These are phyloP conservation scores for Sporothrix schenckii DNA, from an alignment of 2,329 filamentous ascomycete genomes.

Conservation along the genomic window DNA sequence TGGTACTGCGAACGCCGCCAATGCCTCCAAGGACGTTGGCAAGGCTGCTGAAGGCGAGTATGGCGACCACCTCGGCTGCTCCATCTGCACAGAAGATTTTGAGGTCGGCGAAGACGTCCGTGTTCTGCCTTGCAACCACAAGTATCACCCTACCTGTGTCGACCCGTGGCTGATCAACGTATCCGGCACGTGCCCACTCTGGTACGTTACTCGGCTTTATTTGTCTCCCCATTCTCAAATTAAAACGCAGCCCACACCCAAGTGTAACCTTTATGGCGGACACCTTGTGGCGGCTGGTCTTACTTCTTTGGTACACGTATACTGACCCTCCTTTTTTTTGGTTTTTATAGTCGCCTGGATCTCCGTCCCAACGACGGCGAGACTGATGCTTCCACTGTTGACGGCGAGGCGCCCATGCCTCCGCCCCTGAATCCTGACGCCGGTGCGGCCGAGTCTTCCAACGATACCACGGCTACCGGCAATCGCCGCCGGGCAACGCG, in stretches of 20 bases:
- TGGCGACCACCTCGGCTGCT: conserved; percentile 59
- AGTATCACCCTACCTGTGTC: conserved; percentile 68
- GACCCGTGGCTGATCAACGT: conserved; percentile 72
- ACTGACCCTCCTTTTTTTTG: neutral
- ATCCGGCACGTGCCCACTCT: conserved; percentile 69
- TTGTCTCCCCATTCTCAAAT: conserved; percentile 5
- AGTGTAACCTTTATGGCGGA: neutral
- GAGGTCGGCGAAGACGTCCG: conserved; percentile 67
- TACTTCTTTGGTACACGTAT: neutral
- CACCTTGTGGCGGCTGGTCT: conserved; percentile 6
- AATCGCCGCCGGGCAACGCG: conserved; percentile 52
- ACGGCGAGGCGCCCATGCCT: conserved; percentile 41
- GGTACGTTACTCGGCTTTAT: conserved; percentile 52
- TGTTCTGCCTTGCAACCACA: conserved; percentile 68
- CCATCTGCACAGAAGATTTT: conserved; percentile 73
- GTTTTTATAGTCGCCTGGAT: conserved; percentile 54
- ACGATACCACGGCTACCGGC: conserved; percentile 36
- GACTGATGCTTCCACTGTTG: conserved; percentile 35
- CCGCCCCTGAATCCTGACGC: conserved; percentile 50
- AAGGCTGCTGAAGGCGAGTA: conserved; percentile 24
- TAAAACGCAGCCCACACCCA: neutral
- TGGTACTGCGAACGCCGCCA: neutral
- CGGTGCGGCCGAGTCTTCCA: conserved; percentile 23
- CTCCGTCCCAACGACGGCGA: conserved; percentile 47
- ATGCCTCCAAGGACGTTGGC: conserved; percentile 2